Percentiles rank a stretch among this genome's conserved stretches.
phyloP scores from a whole-genome alignment of 2,329 filamentous ascomycete genomes.

The Exutisphaerella laricina region DNA sequence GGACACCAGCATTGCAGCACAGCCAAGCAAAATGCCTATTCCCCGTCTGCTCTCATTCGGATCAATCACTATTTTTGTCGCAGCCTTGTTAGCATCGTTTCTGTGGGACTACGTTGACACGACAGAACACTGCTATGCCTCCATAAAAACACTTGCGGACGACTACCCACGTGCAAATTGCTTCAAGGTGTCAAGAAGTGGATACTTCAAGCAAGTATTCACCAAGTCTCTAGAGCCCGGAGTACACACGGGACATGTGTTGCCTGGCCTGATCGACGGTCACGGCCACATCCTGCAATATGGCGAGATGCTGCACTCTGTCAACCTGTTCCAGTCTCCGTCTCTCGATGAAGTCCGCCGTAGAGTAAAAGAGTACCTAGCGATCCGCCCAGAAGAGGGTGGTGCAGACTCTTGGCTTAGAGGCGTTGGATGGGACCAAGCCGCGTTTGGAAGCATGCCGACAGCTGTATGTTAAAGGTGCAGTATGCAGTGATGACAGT shows the following conservation, averaged over 20 bases:
- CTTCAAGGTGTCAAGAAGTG: constrained; percentile 1
- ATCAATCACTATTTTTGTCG: neutral
- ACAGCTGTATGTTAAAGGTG: constrained; percentile 3
- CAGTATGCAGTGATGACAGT: too few species aligned
- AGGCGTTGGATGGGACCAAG: constrained; percentile 1
- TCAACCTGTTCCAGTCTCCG: neutral
- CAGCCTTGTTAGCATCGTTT: neutral
- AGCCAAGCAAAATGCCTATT: neutral
- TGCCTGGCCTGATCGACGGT: constrained; percentile 1
- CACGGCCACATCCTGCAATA: constrained; percentile 2
- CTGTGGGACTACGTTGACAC: neutral
- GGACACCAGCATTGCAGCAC: too few species aligned
- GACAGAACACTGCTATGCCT: constrained; percentile 1
- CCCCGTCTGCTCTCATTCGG: neutral
- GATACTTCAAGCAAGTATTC: constrained; percentile 1
- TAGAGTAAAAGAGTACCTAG: neutral
- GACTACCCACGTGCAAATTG: neutral
- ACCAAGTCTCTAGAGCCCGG: neutral
- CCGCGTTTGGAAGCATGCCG: constrained; percentile 1
- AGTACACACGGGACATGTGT: neutral
- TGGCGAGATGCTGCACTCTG: constrained; percentile 1
- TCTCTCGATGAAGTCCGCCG: neutral
- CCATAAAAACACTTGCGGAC: constrained; percentile 2
- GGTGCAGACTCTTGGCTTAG: neutral
- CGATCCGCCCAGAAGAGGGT: neutral